Evolutionary conservation across 305 asterid genomes (phyloP), one percentile per base, ranked within the genome.

Genomic region (Euphrasia arctica): DNA sequence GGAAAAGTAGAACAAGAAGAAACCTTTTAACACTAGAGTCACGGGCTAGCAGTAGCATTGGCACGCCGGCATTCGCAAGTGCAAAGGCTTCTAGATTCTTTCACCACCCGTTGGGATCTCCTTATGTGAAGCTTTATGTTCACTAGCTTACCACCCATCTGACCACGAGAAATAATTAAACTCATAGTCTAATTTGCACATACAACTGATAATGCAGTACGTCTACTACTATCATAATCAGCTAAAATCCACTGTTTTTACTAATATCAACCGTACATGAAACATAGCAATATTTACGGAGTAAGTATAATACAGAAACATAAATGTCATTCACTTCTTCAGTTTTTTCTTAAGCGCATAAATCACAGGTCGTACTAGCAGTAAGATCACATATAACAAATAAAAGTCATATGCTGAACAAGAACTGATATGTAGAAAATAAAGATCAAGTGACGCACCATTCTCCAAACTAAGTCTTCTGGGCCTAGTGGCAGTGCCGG

Each of bases 401-500:
- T 69, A 39, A 59, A 62, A 12, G 39, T n/a, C 14, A 57, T 18
- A 15, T 1, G 58, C 62, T 45, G 52, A 62, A 11, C 9, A 55
- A 12, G 1, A 28, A 45, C 9, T 41, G 13, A n/a, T 61, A 43
- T 47, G 32, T 9, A 13, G 15, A 22, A 70, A 59, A 62, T 42
- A 72, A 60, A 58, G 68, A 70, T 51, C 57, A 75, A 65, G 64
- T 34, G 51, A 75, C 95, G 59, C 67, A 93, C 99, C 99, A 90
- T 90, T 93, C 96, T 86, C 97, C 99, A 93, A 55, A 70, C 80
- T 54, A 93, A 82, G 80, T 93, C 97, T 74, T 93, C 99, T 14
- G 96, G 92, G 62, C 97, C 99, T 83, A 90, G 13, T 11, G 83
- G 92, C 74, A 79, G 81, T 72, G 99, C 96, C n/a, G 97, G 97